These are phyloP conservation scores for Waltiozyma solani DNA, from an alignment of 1,139 yeast species.

Conservation along the genomic window DNA sequence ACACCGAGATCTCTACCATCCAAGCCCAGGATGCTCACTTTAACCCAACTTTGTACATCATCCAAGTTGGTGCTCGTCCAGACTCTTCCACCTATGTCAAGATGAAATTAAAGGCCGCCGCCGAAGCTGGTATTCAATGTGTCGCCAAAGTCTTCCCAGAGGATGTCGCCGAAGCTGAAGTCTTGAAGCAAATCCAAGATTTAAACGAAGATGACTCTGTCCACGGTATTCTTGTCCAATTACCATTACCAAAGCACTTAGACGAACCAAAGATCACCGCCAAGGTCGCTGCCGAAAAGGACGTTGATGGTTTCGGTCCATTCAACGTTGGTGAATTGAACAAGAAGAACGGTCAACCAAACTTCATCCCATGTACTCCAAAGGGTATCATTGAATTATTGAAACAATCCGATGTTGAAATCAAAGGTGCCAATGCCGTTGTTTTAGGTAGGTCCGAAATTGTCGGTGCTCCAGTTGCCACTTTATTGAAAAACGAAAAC, in stretches of 20 bases:
- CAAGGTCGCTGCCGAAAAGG: slow-evolving; percentile 57
- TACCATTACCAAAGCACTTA: slow-evolving; percentile 64
- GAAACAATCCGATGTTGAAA: slow-evolving; percentile 47
- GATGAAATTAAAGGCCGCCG: slow-evolving; percentile 65
- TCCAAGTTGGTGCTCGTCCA: slow-evolving; percentile 70
- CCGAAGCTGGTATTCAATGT: slow-evolving; percentile 55
- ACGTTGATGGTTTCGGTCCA: slow-evolving; percentile 74
- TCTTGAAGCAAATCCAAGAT: slow-evolving; percentile 43
- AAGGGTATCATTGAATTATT: slow-evolving; percentile 63
- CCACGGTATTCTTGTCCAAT: slow-evolving; percentile 63
- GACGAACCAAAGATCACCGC: slow-evolving; percentile 62
- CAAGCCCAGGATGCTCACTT: slow-evolving; percentile 48
- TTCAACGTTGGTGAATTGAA: slow-evolving; percentile 69
- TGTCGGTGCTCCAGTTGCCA: slow-evolving; percentile 75
- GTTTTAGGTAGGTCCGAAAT: slow-evolving; percentile 77
- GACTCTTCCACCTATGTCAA: slow-evolving; percentile 73
- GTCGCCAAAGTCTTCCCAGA: slow-evolving; percentile 47
- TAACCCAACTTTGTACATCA: slow-evolving; percentile 53
- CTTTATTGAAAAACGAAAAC: slow-evolving; percentile 58
- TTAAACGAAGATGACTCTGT: slow-evolving; percentile 55
- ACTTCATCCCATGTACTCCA: slow-evolving; percentile 73
- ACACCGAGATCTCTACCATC: slow-evolving; percentile 40
- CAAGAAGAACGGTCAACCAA: slow-evolving; percentile 63
- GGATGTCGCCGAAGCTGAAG: slow-evolving; percentile 42
- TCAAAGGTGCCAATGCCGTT: slow-evolving; percentile 64